These are phyloP conservation scores for Penicillium sp. DNA, from an alignment of 2,329 filamentous ascomycete genomes.

Conservation along the genomic window DNA sequence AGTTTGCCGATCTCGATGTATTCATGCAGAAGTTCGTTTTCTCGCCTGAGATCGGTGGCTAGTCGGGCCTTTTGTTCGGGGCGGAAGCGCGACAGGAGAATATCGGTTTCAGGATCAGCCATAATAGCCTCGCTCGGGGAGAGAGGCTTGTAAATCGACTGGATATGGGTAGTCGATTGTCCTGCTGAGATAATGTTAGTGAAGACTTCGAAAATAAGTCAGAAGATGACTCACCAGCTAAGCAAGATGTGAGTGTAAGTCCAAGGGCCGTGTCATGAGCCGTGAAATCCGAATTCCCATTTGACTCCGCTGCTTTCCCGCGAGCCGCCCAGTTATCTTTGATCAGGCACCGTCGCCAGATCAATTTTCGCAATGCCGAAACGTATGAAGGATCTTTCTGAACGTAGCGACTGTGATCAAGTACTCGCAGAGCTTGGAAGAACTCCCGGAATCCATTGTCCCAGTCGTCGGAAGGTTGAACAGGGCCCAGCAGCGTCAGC, in stretches of 20 bases:
- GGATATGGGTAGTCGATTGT: constrained; percentile 12
- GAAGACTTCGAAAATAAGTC: neutral
- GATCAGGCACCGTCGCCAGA: constrained; percentile 84
- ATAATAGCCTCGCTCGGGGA: constrained; percentile 28
- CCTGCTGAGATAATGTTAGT: constrained; percentile 15
- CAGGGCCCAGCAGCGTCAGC: constrained; percentile 69
- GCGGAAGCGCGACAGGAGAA: constrained; percentile 49
- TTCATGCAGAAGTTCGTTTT: constrained; percentile 61
- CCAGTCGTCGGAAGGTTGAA: constrained; percentile 42
- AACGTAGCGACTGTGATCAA: constrained; percentile 53
- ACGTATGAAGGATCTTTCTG: constrained; percentile 41
- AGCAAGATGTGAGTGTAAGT: constrained; percentile 59
- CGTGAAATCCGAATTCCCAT: constrained; percentile 59
- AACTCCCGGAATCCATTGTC: constrained; percentile 60
- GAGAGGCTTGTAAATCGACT: constrained; percentile 23
- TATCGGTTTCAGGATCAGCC: constrained; percentile 44
- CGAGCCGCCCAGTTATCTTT: constrained; percentile 78
- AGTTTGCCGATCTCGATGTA: constrained; percentile 65
- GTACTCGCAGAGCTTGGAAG: constrained; percentile 61
- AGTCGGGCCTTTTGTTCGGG: constrained; percentile 63
- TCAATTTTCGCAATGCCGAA: constrained; percentile 37
- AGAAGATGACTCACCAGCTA: constrained; percentile 43
- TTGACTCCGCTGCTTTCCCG: constrained; percentile 72
- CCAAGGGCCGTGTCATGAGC: constrained; percentile 64
- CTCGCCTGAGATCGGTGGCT: constrained; percentile 64